Conservation (phyloP, 208 protist species). For the Leishmania mexicana region DNA sequence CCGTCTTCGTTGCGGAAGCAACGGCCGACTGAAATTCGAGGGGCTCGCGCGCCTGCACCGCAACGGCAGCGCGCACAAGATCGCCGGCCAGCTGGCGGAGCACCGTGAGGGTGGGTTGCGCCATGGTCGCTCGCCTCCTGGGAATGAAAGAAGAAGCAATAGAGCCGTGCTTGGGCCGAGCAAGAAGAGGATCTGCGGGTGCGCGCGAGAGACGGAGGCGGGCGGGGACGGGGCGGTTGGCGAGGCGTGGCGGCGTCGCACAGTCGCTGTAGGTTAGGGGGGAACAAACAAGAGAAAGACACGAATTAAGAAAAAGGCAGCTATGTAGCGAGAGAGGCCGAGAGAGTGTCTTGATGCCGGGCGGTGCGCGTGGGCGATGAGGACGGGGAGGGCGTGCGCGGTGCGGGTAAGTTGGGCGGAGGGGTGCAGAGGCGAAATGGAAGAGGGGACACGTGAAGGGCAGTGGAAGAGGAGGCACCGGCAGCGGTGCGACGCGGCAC, state of each 20-base stretch:
- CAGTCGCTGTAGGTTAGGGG: not conserved
- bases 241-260: not conserved
- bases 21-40: not conserved
- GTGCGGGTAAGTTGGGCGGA: too few species aligned
- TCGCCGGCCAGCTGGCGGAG: conserved; percentile 18
- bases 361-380: not conserved
- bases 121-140: not conserved
- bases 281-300: not conserved
- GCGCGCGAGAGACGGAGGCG: not conserved
- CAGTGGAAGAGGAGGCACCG: not conserved
- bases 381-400: not conserved
- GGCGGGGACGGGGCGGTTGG: not conserved
- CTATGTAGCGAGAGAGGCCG: not conserved
- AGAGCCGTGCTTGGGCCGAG: not conserved
- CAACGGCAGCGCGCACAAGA: conserved; percentile 5
- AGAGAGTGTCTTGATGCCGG: not conserved
- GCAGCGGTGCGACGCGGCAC: not conserved
- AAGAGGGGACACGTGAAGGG: not conserved
- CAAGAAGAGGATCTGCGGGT: not conserved
- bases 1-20: not conserved
- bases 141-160: not conserved
- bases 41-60: not conserved
- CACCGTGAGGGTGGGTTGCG: conserved; percentile 7
- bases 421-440: not conserved
- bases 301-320: not conserved